phyloP scores from a whole-genome alignment of 164 flowering plant genomes.

The Vitis riparia region DNA sequence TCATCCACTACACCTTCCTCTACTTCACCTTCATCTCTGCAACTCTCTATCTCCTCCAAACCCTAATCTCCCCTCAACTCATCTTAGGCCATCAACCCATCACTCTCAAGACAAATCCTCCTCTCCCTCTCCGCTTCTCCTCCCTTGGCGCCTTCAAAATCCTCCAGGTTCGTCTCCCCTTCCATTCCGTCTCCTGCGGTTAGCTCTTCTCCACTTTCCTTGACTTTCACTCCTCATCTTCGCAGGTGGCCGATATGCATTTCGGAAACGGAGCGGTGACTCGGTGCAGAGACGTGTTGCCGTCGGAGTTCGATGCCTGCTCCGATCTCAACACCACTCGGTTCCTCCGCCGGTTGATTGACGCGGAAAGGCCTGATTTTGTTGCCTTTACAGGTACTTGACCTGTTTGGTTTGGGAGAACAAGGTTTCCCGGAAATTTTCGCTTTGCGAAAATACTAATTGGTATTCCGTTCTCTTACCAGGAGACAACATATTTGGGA shows the following conservation, averaged over 20 bases:
- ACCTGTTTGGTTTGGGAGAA: neutral
- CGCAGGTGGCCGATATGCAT: slow-evolving; percentile 87
- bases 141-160: slow-evolving; percentile 86
- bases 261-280: slow-evolving; percentile 64
- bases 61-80: slow-evolving; percentile 31
- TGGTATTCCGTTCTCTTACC: neutral
- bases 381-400: slow-evolving; percentile 76
- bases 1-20: slow-evolving; percentile 11
- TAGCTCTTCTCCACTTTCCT: neutral
- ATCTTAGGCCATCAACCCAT: slow-evolving; percentile 24
- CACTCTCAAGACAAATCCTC: slow-evolving; percentile 48
- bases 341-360: slow-evolving; percentile 59
- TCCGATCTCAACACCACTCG: slow-evolving; percentile 85
- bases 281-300: slow-evolving; percentile 71
- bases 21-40: slow-evolving; percentile 24
- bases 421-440: no score
- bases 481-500: slow-evolving; percentile 93
- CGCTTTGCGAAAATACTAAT: neutral
- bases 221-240: neutral
- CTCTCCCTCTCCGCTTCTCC: slow-evolving; percentile 73
- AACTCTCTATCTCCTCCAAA: slow-evolving; percentile 34
- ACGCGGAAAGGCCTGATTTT: slow-evolving; percentile 79
- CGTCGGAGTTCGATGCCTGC: slow-evolving; percentile 51
- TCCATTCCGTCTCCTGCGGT: neutral
- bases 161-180: slow-evolving; percentile 57